Conservation (phyloP, 2,329 filamentous ascomycete genomes). For the Trichoderma pleuroti region DNA sequence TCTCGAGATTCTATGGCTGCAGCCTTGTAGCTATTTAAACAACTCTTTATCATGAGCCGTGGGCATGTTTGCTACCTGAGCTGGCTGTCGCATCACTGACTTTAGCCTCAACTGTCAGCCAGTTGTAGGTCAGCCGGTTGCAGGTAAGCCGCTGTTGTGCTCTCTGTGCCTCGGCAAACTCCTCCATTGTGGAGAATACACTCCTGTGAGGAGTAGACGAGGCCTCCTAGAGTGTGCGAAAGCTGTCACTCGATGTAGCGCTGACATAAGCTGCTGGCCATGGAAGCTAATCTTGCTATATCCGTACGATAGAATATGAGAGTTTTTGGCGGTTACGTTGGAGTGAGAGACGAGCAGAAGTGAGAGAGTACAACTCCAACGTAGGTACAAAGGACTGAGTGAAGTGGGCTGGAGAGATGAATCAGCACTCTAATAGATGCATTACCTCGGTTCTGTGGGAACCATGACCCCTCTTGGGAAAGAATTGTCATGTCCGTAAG, state of each 20-base stretch:
- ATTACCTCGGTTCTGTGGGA: neutral
- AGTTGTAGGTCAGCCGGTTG: neutral
- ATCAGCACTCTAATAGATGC: neutral
- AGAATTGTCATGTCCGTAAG: neutral
- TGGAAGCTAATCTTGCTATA: neutral
- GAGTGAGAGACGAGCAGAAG: neutral
- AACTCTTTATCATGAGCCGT: neutral
- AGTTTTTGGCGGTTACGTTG: neutral
- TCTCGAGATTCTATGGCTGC: neutral
- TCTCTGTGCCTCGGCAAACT: neutral
- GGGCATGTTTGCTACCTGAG: neutral
- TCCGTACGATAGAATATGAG: neutral
- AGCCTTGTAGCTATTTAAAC: neutral
- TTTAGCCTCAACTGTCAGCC: neutral
- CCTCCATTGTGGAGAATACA: neutral
- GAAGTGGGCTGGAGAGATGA: neutral
- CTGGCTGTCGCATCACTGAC: neutral
- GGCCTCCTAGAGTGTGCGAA: neutral
- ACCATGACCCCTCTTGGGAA: neutral
- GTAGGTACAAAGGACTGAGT: neutral
- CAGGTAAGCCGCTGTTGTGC: neutral
- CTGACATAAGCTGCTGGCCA: neutral
- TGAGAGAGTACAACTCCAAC: neutral
- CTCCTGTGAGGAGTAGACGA: neutral
- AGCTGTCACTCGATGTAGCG: neutral